phyloP scores from a whole-genome alignment of 805 yeast genomes.

The Lachancea waltii region DNA sequence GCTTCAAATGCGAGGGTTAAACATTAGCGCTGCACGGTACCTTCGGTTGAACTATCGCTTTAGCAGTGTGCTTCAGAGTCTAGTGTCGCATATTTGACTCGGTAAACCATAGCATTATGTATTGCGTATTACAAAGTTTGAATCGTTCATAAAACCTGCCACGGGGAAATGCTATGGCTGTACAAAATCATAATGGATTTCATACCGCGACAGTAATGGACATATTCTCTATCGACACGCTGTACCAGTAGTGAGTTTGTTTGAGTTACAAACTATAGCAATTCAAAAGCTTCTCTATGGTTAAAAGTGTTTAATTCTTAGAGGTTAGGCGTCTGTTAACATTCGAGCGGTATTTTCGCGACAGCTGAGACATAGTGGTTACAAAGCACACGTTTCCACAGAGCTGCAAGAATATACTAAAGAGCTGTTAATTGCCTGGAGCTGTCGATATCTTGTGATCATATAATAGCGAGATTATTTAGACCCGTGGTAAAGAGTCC shows the following conservation, averaged over 20 bases:
- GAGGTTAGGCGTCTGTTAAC: background rate
- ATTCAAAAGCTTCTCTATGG: background rate
- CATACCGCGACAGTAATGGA: background rate
- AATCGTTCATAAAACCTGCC: background rate
- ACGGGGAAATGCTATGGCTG: background rate
- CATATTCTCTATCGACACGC: background rate
- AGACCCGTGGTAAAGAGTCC: background rate
- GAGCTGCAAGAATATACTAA: background rate
- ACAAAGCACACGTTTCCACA: background rate
- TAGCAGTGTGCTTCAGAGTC: background rate
- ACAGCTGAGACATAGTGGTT: background rate
- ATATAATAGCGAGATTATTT: background rate
- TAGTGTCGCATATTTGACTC: background rate
- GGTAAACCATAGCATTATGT: background rate
- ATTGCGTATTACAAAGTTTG: background rate
- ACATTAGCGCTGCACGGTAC: background rate
- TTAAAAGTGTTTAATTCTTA: background rate
- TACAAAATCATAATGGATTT: background rate
- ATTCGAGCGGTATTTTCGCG: background rate
- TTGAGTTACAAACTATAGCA: background rate
- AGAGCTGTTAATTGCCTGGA: background rate
- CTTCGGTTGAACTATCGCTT: background rate
- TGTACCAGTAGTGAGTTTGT: background rate
- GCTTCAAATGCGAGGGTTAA: background rate
- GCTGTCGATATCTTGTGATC: background rate